A percentile compares a stretch with the other conserved stretches of the same genome.
These are phyloP conservation scores for Haplographium delicatum DNA, from an alignment of 495 filamentous ascomycete genomes.

Conservation along the genomic window DNA sequence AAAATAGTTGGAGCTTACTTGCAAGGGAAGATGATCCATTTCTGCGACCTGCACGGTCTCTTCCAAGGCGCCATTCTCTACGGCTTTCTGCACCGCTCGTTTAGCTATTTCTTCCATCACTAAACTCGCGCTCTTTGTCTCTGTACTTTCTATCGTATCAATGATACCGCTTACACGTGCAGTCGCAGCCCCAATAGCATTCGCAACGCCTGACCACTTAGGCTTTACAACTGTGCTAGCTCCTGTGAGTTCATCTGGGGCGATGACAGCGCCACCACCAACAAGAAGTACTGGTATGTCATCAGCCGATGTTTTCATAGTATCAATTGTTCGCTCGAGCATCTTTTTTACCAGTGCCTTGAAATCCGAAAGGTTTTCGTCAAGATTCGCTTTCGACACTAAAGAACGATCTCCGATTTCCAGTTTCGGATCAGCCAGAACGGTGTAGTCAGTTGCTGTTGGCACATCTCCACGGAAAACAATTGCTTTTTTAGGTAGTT, in stretches of 20 bases:
- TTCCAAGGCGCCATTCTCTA: slow-evolving; percentile 28
- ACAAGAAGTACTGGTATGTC: slow-evolving; percentile 43
- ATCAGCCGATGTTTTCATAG: slow-evolving; percentile 43
- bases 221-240: slow-evolving; percentile 35
- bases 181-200: slow-evolving; percentile 48
- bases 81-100: slow-evolving; percentile 26
- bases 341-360: slow-evolving; percentile 32
- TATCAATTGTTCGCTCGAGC: slow-evolving; percentile 43
- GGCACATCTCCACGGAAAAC: slow-evolving; percentile 45
- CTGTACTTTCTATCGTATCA: slow-evolving; percentile 33
- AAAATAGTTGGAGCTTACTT: no score
- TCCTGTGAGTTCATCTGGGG: slow-evolving; percentile 29
- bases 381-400: slow-evolving; percentile 21
- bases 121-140: slow-evolving; percentile 23
- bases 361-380: slow-evolving; percentile 28
- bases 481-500: slow-evolving; percentile 32
- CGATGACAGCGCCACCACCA: slow-evolving; percentile 36
- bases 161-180: slow-evolving; percentile 33
- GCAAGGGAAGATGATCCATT: slow-evolving; percentile 32
- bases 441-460: slow-evolving; percentile 47
- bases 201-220: slow-evolving; percentile 41
- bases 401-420: slow-evolving; percentile 33
- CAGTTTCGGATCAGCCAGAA: slow-evolving; percentile 32
- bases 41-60: slow-evolving; percentile 28
- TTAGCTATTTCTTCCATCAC: slow-evolving; percentile 28